phyloP scores from a whole-genome alignment of 2,329 filamentous ascomycete species.

The Cladosporium halotolerans region DNA sequence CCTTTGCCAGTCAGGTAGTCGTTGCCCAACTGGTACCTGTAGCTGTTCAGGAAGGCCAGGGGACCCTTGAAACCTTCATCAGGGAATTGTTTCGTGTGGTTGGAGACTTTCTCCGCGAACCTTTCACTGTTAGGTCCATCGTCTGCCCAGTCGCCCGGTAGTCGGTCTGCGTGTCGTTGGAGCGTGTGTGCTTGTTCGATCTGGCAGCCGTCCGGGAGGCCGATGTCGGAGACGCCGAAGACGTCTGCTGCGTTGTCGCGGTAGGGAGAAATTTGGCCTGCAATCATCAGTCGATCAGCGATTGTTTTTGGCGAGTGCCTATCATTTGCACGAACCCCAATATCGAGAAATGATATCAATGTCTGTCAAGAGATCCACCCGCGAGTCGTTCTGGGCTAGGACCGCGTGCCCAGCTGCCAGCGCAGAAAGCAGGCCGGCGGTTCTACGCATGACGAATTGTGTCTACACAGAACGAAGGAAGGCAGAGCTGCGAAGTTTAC shows the following conservation, averaged over 20 bases:
- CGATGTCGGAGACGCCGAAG: constrained; percentile 45
- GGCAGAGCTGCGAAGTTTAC: too few relatives aligned
- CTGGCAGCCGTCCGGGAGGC: constrained; percentile 50
- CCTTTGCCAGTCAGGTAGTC: constrained; percentile 45
- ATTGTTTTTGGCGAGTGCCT: not conserved
- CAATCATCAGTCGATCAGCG: constrained; percentile 3
- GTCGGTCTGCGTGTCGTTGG: constrained; percentile 51
- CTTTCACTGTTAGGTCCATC: constrained; percentile 45
- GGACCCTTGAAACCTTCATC: constrained; percentile 39
- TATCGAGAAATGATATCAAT: constrained; percentile 31
- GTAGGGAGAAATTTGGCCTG: constrained; percentile 41
- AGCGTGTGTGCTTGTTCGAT: constrained; percentile 48
- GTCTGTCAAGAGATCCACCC: constrained; percentile 25
- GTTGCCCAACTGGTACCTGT: constrained; percentile 42
- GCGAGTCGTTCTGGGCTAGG: not conserved
- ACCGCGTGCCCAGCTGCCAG: not conserved
- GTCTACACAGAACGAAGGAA: too few relatives aligned
- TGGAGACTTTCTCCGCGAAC: constrained; percentile 45
- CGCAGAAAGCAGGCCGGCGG: not conserved
- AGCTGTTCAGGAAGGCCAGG: constrained; percentile 48
- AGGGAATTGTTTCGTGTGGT: constrained; percentile 37
- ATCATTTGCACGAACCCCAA: constrained; percentile 33
- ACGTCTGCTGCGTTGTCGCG: constrained; percentile 39
- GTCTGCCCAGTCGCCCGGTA: constrained; percentile 41
- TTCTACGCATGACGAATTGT: not conserved